These are phyloP conservation scores for Hypomyces rosellus DNA, from an alignment of 2,329 filamentous ascomycete genomes.

Conservation along the genomic window DNA sequence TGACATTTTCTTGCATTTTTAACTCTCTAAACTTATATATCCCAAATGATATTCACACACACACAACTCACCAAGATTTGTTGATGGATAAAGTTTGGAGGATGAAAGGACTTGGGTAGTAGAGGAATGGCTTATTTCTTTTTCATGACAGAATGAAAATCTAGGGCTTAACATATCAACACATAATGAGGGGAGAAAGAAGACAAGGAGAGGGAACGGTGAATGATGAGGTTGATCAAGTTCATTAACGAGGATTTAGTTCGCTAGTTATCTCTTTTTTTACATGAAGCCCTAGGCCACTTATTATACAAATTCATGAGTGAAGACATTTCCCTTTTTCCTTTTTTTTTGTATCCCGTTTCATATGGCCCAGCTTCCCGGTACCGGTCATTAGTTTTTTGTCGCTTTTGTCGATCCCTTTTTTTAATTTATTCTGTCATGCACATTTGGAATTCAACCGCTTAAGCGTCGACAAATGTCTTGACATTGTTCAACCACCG, in stretches of 20 bases:
- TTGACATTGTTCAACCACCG: slow-evolving; percentile 85
- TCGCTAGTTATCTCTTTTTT: slow-evolving; percentile 1
- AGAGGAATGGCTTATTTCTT: too few species aligned
- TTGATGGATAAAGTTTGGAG: too few species aligned
- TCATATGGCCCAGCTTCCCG: background rate
- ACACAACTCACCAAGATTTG: too few species aligned
- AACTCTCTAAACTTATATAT: too few species aligned
- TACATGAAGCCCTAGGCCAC: slow-evolving; percentile 1
- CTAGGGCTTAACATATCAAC: too few species aligned
- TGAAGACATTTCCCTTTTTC: slow-evolving; percentile 13
- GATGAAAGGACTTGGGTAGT: too few species aligned
- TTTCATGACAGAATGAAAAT: too few species aligned
- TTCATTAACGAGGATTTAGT: background rate
- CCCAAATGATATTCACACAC: too few species aligned
- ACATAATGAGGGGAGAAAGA: too few species aligned
- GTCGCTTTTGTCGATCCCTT: background rate
- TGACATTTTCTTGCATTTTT: too few species aligned
- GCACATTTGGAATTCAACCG: background rate
- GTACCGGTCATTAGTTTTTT: slow-evolving; percentile 1
- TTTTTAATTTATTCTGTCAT: background rate
- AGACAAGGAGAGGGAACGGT: too few species aligned
- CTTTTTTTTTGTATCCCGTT: slow-evolving; percentile 4
- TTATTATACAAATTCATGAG: slow-evolving; percentile 11
- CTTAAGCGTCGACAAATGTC: slow-evolving; percentile 71
- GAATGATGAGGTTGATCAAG: too few species aligned